Conservation (phyloP, 495 filamentous ascomycete species). For the Xylaria sp. region DNA sequence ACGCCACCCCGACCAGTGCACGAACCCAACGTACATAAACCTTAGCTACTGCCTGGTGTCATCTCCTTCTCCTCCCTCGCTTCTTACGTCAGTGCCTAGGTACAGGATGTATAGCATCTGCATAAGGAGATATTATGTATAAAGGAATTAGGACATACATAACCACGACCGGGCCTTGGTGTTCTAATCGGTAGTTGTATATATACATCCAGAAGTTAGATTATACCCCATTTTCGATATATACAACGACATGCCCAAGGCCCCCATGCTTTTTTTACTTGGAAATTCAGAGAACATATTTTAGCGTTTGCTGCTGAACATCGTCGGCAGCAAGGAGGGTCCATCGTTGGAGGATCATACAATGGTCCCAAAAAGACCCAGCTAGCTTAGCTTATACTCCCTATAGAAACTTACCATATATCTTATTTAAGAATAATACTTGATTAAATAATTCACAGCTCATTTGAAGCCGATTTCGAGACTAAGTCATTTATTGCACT, state of each 20-base stretch:
- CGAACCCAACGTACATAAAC: not conserved
- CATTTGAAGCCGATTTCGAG: no score
- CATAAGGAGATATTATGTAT: constrained; percentile 5
- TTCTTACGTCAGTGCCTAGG: not conserved
- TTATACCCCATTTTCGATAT: constrained; percentile 23
- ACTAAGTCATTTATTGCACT: no score
- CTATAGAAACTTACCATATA: not conserved
- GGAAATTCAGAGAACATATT: not conserved
- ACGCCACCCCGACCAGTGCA: not conserved
- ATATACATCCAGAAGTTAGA: constrained; percentile 12
- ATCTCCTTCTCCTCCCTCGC: not conserved
- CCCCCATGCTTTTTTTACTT: not conserved
- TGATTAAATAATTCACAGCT: no score
- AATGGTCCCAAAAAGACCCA: not conserved
- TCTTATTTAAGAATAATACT: not conserved
- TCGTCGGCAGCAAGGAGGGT: not conserved
- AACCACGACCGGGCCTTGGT: not conserved
- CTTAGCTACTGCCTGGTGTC: not conserved
- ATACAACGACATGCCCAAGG: not conserved
- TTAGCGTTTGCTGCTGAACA: not conserved
- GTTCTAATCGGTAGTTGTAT: constrained; percentile 3
- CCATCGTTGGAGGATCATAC: not conserved
- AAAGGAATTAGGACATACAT: constrained; percentile 17
- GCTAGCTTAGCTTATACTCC: not conserved
- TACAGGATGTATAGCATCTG: not conserved